Base-by-base conservation (phyloP, 345 rosid genomes). In the Populus euphratica region DNA sequence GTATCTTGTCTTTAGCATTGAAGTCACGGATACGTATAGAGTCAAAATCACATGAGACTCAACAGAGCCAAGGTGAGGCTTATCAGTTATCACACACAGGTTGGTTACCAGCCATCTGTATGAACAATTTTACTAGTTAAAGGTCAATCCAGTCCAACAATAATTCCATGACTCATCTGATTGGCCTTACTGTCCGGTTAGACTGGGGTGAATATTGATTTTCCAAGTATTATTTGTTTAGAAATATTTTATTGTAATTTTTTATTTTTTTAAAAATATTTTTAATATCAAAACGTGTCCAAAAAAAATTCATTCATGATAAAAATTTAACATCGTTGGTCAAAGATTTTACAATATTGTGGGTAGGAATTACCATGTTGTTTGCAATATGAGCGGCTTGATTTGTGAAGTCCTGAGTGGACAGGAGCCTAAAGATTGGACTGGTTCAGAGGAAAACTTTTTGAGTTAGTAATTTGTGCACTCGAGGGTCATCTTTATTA, bases 21-120 rank as follows among this genome's bases (percentile, higher is more conserved):
- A 79, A 83, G 84, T 87, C 88, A 83, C 88, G 87, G 87, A 71
- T 79, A 31, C 56, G 73, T 43, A 50, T 72, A 66, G 23, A 71
- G 56, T 65, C 0, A 62, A 63, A 77, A 31, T 78, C 86, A 83
- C 86, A 73, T 73, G 85, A 76, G 78, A 14, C 61, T 68, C 5
- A 49, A 68, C 23, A 61, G 64, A 9, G 18, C 13, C 59, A 65
- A 25, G 75, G 38, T 4, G 39, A 76, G 72, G 41, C 50, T 67
- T 43, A 11, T 43, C 47, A 43, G 47, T 10, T 33, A 65, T 31
- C 56, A 17, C 59, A 25, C 2, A 63, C 21, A 23, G 5, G 47
- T 70, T 13, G 76, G 72, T 73, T 73, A 11, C 27, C 62, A 29
- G 49, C 56, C 29, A 70, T 29, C 41, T 35, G 65, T 27, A 43